These are phyloP conservation scores for Hibiscus tridactylites DNA, from an alignment of 345 rosid genomes.

Conservation along the genomic window DNA sequence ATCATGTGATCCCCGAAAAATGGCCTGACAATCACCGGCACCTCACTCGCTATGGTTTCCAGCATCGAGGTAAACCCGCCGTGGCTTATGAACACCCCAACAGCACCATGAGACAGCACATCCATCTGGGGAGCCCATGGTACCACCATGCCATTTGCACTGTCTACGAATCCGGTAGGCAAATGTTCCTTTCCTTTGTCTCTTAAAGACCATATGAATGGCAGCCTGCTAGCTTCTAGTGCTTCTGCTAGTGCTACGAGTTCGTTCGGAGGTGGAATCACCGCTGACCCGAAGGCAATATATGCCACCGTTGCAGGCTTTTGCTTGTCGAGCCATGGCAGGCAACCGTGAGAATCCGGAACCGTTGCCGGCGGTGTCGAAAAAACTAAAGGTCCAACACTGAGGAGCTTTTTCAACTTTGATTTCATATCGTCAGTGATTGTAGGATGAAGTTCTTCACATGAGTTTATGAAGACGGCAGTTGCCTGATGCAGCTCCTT, in stretches of 20 bases:
- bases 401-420: slow-evolving; percentile 23
- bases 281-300: slow-evolving; percentile 47
- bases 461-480: slow-evolving; percentile 35
- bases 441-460: slow-evolving; percentile 32
- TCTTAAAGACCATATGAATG: slow-evolving; percentile 49
- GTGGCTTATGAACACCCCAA: too few relatives aligned
- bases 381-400: slow-evolving; percentile 22
- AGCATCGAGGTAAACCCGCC: slow-evolving; percentile 14
- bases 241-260: slow-evolving; percentile 43
- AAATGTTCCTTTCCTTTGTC: slow-evolving; percentile 14
- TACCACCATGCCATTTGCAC: slow-evolving; percentile 35
- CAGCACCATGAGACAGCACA: too few relatives aligned
- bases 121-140: too few relatives aligned
- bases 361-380: slow-evolving; percentile 7
- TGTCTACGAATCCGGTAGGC: slow-evolving; percentile 31
- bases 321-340: slow-evolving; percentile 39
- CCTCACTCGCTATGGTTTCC: slow-evolving; percentile 40
- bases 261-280: slow-evolving; percentile 31
- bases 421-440: slow-evolving; percentile 26
- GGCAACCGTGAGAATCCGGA: slow-evolving; percentile 29
- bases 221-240: slow-evolving; percentile 29
- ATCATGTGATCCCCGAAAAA: slow-evolving; percentile 40
- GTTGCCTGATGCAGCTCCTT: slow-evolving; percentile 30
- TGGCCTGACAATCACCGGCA: slow-evolving; percentile 51
- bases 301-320: slow-evolving; percentile 36